These are phyloP conservation scores for Boletus insuetus DNA, from an alignment of 768 basidiomycete genomes.

Conservation along the genomic window DNA sequence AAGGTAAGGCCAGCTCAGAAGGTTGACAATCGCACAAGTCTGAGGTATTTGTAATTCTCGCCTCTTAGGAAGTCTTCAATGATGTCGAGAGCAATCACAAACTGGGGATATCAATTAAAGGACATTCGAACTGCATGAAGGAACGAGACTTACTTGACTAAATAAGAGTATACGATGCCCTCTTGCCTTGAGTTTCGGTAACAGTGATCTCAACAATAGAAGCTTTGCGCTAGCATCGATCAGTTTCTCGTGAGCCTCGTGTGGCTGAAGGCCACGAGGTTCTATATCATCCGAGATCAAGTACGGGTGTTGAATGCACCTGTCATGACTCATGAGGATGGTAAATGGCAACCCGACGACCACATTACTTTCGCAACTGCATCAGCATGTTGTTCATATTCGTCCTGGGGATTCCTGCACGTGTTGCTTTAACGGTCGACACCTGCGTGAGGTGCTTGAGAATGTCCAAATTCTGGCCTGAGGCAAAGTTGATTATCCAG, in stretches of 20 bases:
- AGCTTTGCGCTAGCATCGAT: constrained; percentile 87
- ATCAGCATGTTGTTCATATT: constrained; percentile 82
- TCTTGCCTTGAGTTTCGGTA: constrained; percentile 80
- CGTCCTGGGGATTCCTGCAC: constrained; percentile 40
- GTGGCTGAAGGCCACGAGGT: constrained; percentile 51
- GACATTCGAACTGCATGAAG: background rate
- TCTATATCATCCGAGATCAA: constrained; percentile 80
- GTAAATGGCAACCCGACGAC: background rate
- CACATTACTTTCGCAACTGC: constrained; percentile 78
- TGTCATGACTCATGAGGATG: constrained; percentile 27
- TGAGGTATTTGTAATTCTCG: constrained; percentile 76
- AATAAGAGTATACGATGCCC: constrained; percentile 91
- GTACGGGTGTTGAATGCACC: constrained; percentile 91
- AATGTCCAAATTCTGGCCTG: constrained; percentile 70
- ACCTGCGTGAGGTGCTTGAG: constrained; percentile 57
- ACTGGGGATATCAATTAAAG: constrained; percentile 44
- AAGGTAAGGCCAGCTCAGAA: constrained; percentile 2
- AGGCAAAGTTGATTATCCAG: constrained; percentile 6
- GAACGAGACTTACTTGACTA: constrained; percentile 64
- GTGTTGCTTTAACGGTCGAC: constrained; percentile 32
- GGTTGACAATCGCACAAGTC: constrained; percentile 51
- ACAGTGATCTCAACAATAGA: constrained; percentile 66
- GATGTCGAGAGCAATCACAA: constrained; percentile 81
- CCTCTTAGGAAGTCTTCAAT: constrained; percentile 87
- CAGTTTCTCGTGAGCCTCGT: constrained; percentile 73